Evolutionary conservation across 495 filamentous ascomycete species (phyloP).

Genomic region (Cladorrhinum samala): DNA sequence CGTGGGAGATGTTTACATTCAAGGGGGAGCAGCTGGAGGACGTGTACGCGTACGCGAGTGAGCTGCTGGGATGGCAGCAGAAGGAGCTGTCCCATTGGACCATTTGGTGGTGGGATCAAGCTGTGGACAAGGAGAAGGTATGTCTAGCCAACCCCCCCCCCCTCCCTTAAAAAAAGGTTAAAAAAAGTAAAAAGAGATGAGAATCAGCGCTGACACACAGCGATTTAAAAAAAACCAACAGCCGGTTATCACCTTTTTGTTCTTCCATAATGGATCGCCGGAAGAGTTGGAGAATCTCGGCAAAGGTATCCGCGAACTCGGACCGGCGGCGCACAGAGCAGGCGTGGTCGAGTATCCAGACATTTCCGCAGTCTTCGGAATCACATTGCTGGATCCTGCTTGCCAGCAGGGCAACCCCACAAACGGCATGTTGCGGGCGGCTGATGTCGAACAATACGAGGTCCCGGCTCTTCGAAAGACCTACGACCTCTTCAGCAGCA

Average conservation of each 20-base stretch:
- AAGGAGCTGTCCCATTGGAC: conserved; percentile 39
- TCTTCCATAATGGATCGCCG: conserved; percentile 41
- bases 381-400: conserved; percentile 23
- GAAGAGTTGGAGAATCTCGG: conserved; percentile 33
- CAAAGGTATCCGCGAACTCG: conserved; percentile 35
- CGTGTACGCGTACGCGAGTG: conserved; percentile 36
- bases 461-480: conserved; percentile 32
- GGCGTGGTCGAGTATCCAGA: conserved; percentile 35
- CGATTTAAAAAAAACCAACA: too few species aligned
- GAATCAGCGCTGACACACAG: not conserved
- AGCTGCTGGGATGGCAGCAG: conserved; percentile 32
- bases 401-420: conserved; percentile 34
- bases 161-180: not conserved
- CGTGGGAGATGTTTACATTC: conserved; percentile 40
- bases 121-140: conserved; percentile 34
- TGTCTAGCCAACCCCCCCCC: conserved; percentile 8
- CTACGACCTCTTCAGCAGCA: conserved; percentile 36
- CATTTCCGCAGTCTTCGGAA: conserved; percentile 35
- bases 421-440: conserved; percentile 37
- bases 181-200: not conserved
- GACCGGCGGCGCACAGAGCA: conserved; percentile 24
- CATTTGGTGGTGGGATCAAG: conserved; percentile 35
- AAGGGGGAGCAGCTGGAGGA: conserved; percentile 42
- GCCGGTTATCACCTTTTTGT: conserved; percentile 41
- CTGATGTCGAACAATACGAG: conserved; percentile 41